Evolutionary conservation across 2,329 filamentous ascomycete species (phyloP), one percentile per base, ranked within the genome.

Genomic region (Arthrinium phaeospermum): DNA sequence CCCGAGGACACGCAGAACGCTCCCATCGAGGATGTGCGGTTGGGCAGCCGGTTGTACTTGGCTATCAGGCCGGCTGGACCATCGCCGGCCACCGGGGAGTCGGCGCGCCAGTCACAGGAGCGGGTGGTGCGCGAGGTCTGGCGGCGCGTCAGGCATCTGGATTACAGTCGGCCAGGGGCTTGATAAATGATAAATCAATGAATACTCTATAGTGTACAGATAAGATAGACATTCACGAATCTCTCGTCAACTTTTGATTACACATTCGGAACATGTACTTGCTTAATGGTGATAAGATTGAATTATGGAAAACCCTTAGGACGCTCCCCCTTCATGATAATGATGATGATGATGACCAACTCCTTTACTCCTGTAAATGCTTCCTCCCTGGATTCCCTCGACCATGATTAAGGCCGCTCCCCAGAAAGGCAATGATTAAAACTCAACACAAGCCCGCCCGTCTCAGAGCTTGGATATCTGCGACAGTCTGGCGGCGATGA

Each of bases 51-150:
- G 37, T 78, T 94, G 12, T 95, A 94, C 80, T 83, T 95, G 64
- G 92, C 92, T 0, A 91, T 94, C 70, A 83, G 91, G 87, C 91
- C 92, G 4, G 92, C 91, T 47, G 91, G 91, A 0, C 85, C 90
- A 27, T 89, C 47, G 47, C 27, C 88, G 1, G 57, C 34, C n/a
- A 79, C 83, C 3, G 86, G 81, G 0, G 92, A 94, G 78, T 91
- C 90, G 2, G 92, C 86, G 8, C 86, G 91, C 22, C 84, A 94
- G 77, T 85, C 87, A 12, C 93, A 95, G 76, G 92, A 94, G 76
- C 85, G 93, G 72, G 88, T 91, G 0, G 91, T 94, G 1, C 85
- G 92, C 61, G 92, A 94, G 77, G 91, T 93, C 1, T 95, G 93
- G 93, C 88, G 87, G 75, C 86, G 93, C 46, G 92, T 94, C 7